These are phyloP conservation scores for Hemileccinum rubropunctum DNA, from an alignment of 768 basidiomycete species.

Conservation along the genomic window DNA sequence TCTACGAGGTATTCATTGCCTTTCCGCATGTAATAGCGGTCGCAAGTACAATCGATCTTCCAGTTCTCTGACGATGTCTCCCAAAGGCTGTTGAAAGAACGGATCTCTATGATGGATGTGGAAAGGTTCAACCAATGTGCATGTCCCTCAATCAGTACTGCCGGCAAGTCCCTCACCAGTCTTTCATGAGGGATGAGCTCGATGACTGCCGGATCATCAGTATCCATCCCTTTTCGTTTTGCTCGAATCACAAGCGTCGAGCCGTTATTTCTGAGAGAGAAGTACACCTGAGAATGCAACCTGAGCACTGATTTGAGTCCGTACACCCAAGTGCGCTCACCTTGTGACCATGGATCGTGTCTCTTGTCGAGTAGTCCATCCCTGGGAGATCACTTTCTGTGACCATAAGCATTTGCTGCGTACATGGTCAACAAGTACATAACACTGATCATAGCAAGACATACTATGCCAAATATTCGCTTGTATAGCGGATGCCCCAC, in stretches of 20 bases:
- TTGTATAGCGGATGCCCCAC: constrained; percentile 19
- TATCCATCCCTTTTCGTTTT: not conserved
- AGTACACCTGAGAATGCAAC: not conserved
- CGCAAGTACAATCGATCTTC: constrained; percentile 9
- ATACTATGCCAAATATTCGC: constrained; percentile 21
- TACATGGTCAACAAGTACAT: not conserved
- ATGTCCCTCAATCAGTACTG: constrained; percentile 1
- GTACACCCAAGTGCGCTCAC: constrained; percentile 4
- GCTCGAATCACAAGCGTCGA: constrained; percentile 16
- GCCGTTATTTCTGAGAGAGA: constrained; percentile 21
- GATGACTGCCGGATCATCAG: not conserved
- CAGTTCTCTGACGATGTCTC: constrained; percentile 17
- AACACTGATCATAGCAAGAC: not conserved
- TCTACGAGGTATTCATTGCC: constrained; percentile 19
- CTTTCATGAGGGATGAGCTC: constrained; percentile 20
- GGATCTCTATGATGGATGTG: constrained; percentile 21
- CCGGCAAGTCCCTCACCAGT: constrained; percentile 17
- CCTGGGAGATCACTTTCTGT: constrained; percentile 23
- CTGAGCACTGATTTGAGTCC: not conserved
- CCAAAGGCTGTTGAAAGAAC: constrained; percentile 22
- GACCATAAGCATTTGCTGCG: constrained; percentile 20
- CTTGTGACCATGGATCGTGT: constrained; percentile 12
- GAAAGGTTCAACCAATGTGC: constrained; percentile 31
- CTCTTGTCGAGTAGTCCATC: constrained; percentile 26
- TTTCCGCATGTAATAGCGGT: not conserved